Evolutionary conservation across 306 rosid genomes (phyloP).

Genomic region (Canavalia gladiata): DNA sequence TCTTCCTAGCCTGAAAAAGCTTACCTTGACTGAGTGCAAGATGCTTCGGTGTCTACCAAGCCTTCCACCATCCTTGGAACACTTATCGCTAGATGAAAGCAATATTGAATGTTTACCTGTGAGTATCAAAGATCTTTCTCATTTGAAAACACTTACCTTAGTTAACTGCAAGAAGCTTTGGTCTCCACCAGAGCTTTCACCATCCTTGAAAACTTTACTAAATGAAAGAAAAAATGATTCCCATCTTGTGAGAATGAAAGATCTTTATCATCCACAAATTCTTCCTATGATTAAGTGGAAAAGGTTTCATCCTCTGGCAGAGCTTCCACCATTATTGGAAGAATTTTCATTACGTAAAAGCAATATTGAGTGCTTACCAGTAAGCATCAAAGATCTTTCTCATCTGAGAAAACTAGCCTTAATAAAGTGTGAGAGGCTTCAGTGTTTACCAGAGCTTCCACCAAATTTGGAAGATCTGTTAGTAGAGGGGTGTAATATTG

Average conservation of each 20-base stretch:
- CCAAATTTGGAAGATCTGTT: slow-evolving; percentile 38
- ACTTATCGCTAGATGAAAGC: slow-evolving; percentile 44
- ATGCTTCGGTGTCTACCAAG: slow-evolving; percentile 33
- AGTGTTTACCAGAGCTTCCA: slow-evolving; percentile 40
- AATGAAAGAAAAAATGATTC: slow-evolving; percentile 26
- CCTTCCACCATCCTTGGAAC: slow-evolving; percentile 47
- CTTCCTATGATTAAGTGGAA: slow-evolving; percentile 27
- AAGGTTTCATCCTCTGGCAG: slow-evolving; percentile 31
- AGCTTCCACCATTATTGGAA: slow-evolving; percentile 44
- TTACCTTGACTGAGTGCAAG: slow-evolving; percentile 35
- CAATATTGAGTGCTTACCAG: slow-evolving; percentile 41
- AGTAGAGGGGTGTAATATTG: slow-evolving; percentile 29
- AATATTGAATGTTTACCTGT: slow-evolving; percentile 28
- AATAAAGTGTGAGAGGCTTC: slow-evolving; percentile 30
- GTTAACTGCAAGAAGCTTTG: slow-evolving; percentile 23
- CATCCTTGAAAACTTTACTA: slow-evolving; percentile 22
- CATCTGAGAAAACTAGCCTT: slow-evolving; percentile 42
- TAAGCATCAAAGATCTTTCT: slow-evolving; percentile 33
- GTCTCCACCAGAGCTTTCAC: slow-evolving; percentile 33
- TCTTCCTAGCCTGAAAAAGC: slow-evolving; percentile 43
- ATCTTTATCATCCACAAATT: slow-evolving; percentile 31
- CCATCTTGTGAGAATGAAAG: slow-evolving; percentile 29
- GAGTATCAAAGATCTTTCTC: slow-evolving; percentile 40
- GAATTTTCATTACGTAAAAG: slow-evolving; percentile 38
- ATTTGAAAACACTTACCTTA: slow-evolving; percentile 32